A percentile compares a stretch with the other conserved stretches of the same genome.
Evolutionary conservation across 2,329 filamentous ascomycete genomes (phyloP).

Genomic region (Fusarium chlamydosporum): DNA sequence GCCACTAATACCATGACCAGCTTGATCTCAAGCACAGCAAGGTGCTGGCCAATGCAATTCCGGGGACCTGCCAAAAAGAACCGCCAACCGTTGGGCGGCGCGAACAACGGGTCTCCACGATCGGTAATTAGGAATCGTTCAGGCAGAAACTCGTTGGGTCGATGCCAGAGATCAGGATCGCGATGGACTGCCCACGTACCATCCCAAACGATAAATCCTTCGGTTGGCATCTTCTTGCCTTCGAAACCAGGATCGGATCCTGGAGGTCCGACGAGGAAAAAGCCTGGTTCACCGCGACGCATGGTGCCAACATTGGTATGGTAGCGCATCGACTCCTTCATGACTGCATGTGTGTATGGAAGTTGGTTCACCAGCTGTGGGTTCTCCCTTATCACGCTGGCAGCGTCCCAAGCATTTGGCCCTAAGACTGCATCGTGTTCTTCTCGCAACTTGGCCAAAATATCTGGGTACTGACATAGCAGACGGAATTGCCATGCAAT

Average conservation of each 20-base stretch:
- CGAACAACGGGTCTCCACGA: constrained; percentile 29
- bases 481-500: constrained; percentile 55
- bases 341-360: constrained; percentile 56
- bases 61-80: constrained; percentile 68
- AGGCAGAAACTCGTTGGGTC: constrained; percentile 33
- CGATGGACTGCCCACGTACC: constrained; percentile 35
- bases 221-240: constrained; percentile 50
- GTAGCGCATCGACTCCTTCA: constrained; percentile 57
- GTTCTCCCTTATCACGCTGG: constrained; percentile 29
- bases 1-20: constrained; percentile 24
- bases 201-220: constrained; percentile 44
- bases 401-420: constrained; percentile 45
- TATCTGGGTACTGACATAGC: constrained; percentile 52
- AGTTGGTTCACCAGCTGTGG: constrained; percentile 53
- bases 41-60: constrained; percentile 69
- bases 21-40: constrained; percentile 61
- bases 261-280: constrained; percentile 50
- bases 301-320: constrained; percentile 46
- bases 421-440: constrained; percentile 57
- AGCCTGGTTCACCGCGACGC: constrained; percentile 32
- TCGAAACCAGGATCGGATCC: constrained; percentile 30
- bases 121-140: constrained; percentile 43
- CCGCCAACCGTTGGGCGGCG: constrained; percentile 61
- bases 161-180: constrained; percentile 36
- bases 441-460: constrained; percentile 52